These are phyloP conservation scores for Nicotiana rustica DNA, from an alignment of 305 asterid species.

Conservation along the genomic window DNA sequence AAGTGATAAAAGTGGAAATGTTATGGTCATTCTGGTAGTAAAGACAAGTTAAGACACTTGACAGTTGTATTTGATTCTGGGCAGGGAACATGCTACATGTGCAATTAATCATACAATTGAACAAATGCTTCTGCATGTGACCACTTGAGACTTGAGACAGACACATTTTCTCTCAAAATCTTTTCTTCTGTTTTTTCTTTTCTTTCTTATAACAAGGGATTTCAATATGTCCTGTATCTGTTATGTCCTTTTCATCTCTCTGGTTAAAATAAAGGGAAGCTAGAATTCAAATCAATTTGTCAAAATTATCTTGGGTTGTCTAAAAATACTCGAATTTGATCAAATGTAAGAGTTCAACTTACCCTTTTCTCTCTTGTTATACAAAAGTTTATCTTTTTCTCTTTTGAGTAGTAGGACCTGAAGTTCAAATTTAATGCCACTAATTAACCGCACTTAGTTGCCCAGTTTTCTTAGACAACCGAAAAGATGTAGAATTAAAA, in stretches of 20 bases:
- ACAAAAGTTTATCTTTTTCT: neutral
- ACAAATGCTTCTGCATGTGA: slow-evolving; percentile 65
- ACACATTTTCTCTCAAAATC: neutral
- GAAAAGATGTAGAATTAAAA: neutral
- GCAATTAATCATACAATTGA: slow-evolving; percentile 61
- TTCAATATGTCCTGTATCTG: neutral
- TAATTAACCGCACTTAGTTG: neutral
- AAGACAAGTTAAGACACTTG: slow-evolving; percentile 55
- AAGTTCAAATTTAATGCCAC: neutral
- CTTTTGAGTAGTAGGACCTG: neutral
- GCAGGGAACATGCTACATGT: slow-evolving; percentile 79
- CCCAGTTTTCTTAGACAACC: neutral
- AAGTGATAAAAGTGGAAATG: slow-evolving; percentile 24
- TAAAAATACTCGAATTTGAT: neutral
- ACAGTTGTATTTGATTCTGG: slow-evolving; percentile 69
- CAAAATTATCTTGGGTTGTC: neutral
- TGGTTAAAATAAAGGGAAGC: neutral
- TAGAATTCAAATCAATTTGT: neutral
- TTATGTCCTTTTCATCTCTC: neutral
- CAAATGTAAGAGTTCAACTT: neutral
- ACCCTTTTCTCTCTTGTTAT: neutral
- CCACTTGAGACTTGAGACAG: slow-evolving; percentile 54
- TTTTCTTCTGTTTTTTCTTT: neutral
- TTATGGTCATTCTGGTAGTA: slow-evolving; percentile 49
- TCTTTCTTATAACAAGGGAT: neutral